Evolutionary conservation across 805 yeast species (phyloP).

Genomic region (Saccharomyces kudriavzevii): DNA sequence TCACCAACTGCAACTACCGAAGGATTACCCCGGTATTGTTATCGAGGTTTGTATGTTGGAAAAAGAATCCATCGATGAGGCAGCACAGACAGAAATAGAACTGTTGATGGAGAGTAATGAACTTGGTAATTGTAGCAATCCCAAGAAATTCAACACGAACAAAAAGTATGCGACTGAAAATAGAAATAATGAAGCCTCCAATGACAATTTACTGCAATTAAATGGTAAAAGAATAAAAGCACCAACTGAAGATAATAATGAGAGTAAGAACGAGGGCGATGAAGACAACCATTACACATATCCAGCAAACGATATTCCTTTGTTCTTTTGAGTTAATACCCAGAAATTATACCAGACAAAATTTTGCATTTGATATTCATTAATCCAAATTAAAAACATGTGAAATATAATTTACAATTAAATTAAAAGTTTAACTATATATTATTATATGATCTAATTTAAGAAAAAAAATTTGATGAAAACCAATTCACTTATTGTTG

Average conservation of each 20-base stretch:
- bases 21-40: constrained; percentile 36
- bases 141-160: not conserved
- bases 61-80: constrained; percentile 23
- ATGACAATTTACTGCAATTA: not conserved
- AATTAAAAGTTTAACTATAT: not conserved
- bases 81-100: constrained; percentile 19
- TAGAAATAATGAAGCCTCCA: not conserved
- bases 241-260: not conserved
- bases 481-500: constrained; percentile 51
- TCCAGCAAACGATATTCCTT: constrained; percentile 9
- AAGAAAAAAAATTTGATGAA: constrained; percentile 1
- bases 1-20: constrained; percentile 21
- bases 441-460: constrained; percentile 2
- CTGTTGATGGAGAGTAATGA: constrained; percentile 20
- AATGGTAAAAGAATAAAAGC: not conserved
- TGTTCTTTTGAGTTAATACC: constrained; percentile 4
- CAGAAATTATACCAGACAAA: not conserved
- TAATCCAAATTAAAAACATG: not conserved
- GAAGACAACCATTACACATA: not conserved
- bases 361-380: constrained; percentile 2
- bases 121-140: constrained; percentile 1
- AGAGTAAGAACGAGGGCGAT: not conserved
- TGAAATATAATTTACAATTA: not conserved
- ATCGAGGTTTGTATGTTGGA: constrained; percentile 34
- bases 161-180: not conserved